phyloP scores from a whole-genome alignment of 2,329 filamentous ascomycete genomes.

The Pyrenophora seminiperda region DNA sequence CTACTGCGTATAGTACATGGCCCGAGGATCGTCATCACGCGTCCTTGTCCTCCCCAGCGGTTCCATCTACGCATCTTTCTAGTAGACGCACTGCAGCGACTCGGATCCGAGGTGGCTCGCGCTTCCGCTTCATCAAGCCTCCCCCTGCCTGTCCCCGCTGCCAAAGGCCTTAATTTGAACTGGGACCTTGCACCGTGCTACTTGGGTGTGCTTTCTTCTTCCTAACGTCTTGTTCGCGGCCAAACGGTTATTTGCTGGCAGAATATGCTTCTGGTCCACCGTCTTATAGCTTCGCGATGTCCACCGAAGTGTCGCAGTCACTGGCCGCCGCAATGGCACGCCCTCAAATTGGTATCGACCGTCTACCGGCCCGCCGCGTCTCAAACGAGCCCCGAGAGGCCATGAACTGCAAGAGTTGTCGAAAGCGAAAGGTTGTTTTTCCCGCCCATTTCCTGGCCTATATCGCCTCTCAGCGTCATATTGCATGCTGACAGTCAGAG shows the following conservation, averaged over 20 bases:
- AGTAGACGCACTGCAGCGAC: constrained; percentile 27
- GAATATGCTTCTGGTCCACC: constrained; percentile 42
- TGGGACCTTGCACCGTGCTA: constrained; percentile 41
- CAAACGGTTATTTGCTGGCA: constrained; percentile 26
- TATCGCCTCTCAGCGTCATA: background rate
- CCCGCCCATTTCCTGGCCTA: constrained; percentile 8
- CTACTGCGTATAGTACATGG: constrained; percentile 26
- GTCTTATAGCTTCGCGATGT: constrained; percentile 32
- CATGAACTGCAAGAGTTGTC: constrained; percentile 95
- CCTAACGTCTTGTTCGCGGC: constrained; percentile 26
- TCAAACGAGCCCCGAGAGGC: constrained; percentile 81
- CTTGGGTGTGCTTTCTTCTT: constrained; percentile 29
- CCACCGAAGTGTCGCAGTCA: constrained; percentile 39
- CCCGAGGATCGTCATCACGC: constrained; percentile 42
- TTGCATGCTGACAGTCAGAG: constrained; percentile 18
- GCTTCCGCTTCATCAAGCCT: constrained; percentile 42
- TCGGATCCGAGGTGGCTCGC: constrained; percentile 37
- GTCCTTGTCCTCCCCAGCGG: constrained; percentile 19
- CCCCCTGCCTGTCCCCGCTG: constrained; percentile 35
- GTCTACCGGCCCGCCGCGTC: constrained; percentile 71
- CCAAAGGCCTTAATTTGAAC: constrained; percentile 50
- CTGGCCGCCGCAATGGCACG: constrained; percentile 63
- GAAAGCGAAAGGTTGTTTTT: constrained; percentile 77
- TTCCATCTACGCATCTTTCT: constrained; percentile 13
- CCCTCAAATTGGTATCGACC: constrained; percentile 80